Conservation (phyloP, 768 basidiomycete species). For the Pholiota conissans region DNA sequence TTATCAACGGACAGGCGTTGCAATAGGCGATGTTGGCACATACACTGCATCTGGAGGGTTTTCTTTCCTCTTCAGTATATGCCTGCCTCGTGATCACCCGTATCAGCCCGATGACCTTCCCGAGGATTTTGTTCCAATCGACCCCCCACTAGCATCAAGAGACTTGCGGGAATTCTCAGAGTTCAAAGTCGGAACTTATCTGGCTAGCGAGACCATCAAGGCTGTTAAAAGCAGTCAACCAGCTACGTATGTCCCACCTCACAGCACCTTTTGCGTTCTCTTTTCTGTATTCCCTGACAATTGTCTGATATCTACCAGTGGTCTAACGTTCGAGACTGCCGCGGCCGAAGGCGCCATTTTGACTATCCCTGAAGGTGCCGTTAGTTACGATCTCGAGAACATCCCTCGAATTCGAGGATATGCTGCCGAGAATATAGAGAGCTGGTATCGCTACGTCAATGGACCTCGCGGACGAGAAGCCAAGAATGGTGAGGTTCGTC, state of each 20-base stretch:
- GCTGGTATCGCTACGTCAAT: constrained; percentile 15
- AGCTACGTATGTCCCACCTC: not conserved
- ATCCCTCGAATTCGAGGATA: constrained; percentile 6
- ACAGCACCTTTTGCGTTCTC: not conserved
- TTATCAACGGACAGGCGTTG: constrained; percentile 7
- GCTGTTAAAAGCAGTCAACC: not conserved
- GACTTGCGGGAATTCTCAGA: not conserved
- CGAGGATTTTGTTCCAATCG: constrained; percentile 3
- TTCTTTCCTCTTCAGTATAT: constrained; percentile 16
- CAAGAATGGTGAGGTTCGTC: constrained; percentile 13
- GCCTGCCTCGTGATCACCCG: constrained; percentile 7
- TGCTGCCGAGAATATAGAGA: constrained; percentile 4
- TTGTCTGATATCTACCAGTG: not conserved
- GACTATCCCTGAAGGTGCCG: constrained; percentile 14
- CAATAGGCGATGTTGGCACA: constrained; percentile 18
- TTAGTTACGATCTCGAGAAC: constrained; percentile 11
- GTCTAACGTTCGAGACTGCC: not conserved
- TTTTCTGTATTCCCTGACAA: not conserved
- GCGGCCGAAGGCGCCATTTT: constrained; percentile 13
- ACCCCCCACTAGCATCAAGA: not conserved
- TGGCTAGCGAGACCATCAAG: constrained; percentile 11
- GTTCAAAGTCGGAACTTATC: constrained; percentile 3
- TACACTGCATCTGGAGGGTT: constrained; percentile 7
- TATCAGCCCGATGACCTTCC: constrained; percentile 6
- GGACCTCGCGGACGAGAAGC: constrained; percentile 1